A percentile compares a stretch with the other conserved stretches of the same genome.
Conservation (phyloP, 306 rosid genomes). For the Canavalia gladiata region DNA sequence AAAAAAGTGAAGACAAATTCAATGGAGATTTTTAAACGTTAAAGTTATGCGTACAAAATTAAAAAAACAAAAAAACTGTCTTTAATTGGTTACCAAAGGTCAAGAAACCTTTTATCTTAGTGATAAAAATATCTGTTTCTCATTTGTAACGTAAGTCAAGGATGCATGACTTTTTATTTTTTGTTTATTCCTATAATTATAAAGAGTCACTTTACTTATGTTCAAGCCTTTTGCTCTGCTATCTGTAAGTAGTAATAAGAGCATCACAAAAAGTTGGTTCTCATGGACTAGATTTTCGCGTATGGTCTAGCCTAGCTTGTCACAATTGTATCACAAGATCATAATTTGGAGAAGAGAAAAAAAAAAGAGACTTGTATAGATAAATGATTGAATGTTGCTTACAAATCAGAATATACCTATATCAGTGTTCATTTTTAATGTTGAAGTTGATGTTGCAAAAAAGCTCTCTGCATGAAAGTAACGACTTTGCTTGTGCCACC, state of each 20-base stretch:
- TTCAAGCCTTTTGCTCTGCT: background rate
- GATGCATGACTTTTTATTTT: background rate
- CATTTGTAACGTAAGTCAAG: background rate
- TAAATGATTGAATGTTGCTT: background rate
- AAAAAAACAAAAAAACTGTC: background rate
- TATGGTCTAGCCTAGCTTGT: background rate
- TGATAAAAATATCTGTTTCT: background rate
- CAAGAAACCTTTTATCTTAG: background rate
- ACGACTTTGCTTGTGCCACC: conserved; percentile 9
- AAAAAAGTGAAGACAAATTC: conserved; percentile 48
- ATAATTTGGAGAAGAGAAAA: background rate
- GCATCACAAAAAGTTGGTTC: background rate
- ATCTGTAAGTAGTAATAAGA: background rate
- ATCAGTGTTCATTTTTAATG: background rate
- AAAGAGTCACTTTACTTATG: background rate
- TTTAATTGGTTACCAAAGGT: background rate
- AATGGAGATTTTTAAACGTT: conserved; percentile 58
- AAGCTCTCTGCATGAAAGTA: background rate
- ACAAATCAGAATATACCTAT: background rate
- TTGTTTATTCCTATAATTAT: background rate
- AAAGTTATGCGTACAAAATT: conserved; percentile 39
- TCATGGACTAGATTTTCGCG: background rate
- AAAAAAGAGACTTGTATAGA: background rate
- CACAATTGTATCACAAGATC: background rate
- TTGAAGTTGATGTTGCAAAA: conserved; percentile 23